Evolutionary conservation across 257 asterid species (phyloP), one percentile per base, ranked within the genome.

Genomic region (Solanum phureja): DNA sequence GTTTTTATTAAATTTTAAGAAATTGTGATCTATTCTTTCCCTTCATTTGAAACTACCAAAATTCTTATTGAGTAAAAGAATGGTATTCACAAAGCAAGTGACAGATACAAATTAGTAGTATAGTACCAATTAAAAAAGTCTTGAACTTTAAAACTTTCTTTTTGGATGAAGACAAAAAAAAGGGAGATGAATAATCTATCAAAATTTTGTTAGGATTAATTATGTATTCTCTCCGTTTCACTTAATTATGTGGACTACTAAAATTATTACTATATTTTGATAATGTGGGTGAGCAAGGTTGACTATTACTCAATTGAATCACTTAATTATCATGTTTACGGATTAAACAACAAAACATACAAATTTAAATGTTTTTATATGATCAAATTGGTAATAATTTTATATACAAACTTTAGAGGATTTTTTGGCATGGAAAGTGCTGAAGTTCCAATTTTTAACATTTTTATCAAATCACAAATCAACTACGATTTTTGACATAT

Each of bases 11-110:
- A 52, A 0, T 0, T 52, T 52, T 3, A 16, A 52, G 23, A 49
- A 49, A 49, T 5, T 2, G 23, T 0, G 8, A 52, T 52, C 19
- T 46, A 46, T 46, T 46, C 7, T 0, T 13, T 0, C 18, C 19
- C 0, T 13, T 46, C 19, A 4, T 0, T 46, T 13, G 18, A 13
- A 13, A 0, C 0, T 46, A 46, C 0, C 0, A 13, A 46, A 46
- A 3, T 46, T 46, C 7, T 46, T 46, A 13, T 42, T 42, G 14
- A 42, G 14, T 42, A 42, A 42, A 42, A 42, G 49, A 42, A 42
- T 42, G 0, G 0, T 0, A 10, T 42, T 0, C 49, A 42, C 49
- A 42, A 42, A 42, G 49, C 49, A 42, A 42, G 13, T 42, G 3
- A 9, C 0, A 9, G 0, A 42, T 42, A 42, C 46, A 42, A 42